Evolutionary conservation across 2,329 filamentous ascomycete genomes (phyloP).

Genomic region (Geosmithia morbida): DNA sequence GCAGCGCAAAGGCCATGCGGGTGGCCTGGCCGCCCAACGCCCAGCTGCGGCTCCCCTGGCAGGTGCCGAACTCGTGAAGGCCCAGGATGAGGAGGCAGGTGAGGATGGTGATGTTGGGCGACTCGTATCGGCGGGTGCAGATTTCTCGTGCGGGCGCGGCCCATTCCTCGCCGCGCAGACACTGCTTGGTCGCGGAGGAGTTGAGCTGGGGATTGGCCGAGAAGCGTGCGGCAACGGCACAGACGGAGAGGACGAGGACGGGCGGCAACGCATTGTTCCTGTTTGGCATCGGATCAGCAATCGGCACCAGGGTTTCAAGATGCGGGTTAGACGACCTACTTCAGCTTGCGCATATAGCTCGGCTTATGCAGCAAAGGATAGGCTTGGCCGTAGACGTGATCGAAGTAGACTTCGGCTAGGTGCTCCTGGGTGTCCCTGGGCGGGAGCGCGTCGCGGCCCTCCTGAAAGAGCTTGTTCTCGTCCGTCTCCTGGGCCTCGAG

Average conservation of each 20-base stretch:
- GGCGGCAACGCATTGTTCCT: conserved; percentile 54
- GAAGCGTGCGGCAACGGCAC: conserved; percentile 88
- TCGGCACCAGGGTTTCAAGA: neutral
- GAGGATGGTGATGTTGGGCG: conserved; percentile 89
- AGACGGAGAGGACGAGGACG: conserved; percentile 84
- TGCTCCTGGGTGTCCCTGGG: conserved; percentile 84
- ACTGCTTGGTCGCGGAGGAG: conserved; percentile 51
- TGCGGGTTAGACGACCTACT: conserved; percentile 28
- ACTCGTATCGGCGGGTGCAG: conserved; percentile 75
- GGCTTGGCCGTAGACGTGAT: conserved; percentile 87
- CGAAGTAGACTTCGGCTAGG: conserved; percentile 87
- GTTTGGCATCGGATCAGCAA: conserved; percentile 6
- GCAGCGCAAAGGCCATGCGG: conserved; percentile 90
- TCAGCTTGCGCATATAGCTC: conserved; percentile 83
- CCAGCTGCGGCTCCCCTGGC: conserved; percentile 92
- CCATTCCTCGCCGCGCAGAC: conserved; percentile 84
- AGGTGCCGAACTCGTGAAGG: conserved; percentile 92
- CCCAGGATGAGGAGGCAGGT: conserved; percentile 82
- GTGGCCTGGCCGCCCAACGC: conserved; percentile 89
- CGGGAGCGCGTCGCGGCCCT: conserved; percentile 73
- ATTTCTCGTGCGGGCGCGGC: conserved; percentile 78
- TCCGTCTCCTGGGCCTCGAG: conserved; percentile 34
- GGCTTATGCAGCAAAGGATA: conserved; percentile 94
- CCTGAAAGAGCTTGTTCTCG: conserved; percentile 62
- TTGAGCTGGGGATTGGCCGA: conserved; percentile 74